A percentile compares a stretch with the other conserved stretches of the same genome.
Evolutionary conservation across 2,329 filamentous ascomycete genomes (phyloP).

Genomic region (Aspergillus nomiae): DNA sequence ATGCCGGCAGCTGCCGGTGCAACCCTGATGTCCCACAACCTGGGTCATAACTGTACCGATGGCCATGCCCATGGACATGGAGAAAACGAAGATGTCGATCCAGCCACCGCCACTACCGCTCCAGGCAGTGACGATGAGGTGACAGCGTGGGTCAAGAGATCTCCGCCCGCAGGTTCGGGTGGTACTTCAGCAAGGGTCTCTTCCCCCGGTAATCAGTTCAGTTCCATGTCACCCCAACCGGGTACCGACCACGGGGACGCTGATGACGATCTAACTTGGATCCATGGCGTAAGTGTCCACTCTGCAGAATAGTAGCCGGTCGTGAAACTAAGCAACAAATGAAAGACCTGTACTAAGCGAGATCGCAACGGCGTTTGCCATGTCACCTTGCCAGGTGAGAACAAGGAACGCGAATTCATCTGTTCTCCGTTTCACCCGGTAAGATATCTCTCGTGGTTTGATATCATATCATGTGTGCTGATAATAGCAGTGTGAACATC

Average conservation of each 20-base stretch:
- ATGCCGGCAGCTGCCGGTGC: background rate
- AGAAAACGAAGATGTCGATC: no score
- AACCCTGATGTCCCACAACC: background rate
- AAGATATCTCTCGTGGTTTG: background rate
- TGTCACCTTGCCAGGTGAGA: background rate
- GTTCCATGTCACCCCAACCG: no score
- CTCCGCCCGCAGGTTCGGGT: no score
- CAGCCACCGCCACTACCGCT: no score
- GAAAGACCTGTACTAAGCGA: background rate
- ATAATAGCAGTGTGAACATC: background rate
- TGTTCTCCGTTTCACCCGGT: background rate
- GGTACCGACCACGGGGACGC: no score
- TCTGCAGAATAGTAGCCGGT: background rate
- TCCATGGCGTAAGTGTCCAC: background rate
- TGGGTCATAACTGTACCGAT: background rate
- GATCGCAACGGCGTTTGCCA: no score
- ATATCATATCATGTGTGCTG: background rate
- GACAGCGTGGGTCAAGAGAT: no score
- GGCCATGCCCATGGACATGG: background rate
- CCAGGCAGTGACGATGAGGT: no score
- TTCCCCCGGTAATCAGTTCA: no score
- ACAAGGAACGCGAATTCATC: fast-evolving
- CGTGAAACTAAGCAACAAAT: background rate
- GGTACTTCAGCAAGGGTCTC: no score
- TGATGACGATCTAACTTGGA: background rate